Conservation (phyloP, 2,329 filamentous ascomycete genomes). For the Xylariaceae sp. region DNA sequence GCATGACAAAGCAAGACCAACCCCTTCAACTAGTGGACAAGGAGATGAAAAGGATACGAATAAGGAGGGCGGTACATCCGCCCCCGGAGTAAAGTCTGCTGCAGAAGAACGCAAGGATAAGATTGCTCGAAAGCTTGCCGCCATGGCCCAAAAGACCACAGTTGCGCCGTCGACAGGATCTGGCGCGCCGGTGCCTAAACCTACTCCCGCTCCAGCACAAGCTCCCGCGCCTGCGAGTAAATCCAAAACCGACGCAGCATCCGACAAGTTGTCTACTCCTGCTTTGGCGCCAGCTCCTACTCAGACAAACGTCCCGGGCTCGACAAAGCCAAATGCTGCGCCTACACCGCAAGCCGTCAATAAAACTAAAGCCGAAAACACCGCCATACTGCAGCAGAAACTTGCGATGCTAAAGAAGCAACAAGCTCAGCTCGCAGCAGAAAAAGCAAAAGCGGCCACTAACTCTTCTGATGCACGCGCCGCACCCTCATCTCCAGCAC, state of each 20-base stretch:
- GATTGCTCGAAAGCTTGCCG: constrained; percentile 31
- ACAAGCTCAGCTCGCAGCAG: constrained; percentile 25
- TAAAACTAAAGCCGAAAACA: constrained; percentile 57
- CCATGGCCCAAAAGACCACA: constrained; percentile 29
- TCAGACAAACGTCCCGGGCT: constrained; percentile 1
- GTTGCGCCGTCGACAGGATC: constrained; percentile 18
- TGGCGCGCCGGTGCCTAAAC: constrained; percentile 1
- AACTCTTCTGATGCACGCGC: constrained; percentile 15
- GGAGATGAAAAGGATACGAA: constrained; percentile 5
- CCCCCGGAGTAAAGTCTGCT: constrained; percentile 24
- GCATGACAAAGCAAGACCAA: constrained; percentile 5
- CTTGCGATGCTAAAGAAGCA: constrained; percentile 66
- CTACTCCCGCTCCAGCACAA: constrained; percentile 2
- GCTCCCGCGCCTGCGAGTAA: constrained; percentile 5
- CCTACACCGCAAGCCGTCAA: constrained; percentile 34
- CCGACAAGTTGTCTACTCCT: constrained; percentile 2
- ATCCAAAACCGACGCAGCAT: background rate
- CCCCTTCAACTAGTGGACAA: constrained; percentile 2
- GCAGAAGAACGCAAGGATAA: constrained; percentile 33
- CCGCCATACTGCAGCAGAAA: constrained; percentile 67
- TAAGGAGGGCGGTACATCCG: constrained; percentile 7
- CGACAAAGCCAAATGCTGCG: constrained; percentile 5
- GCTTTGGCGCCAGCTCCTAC: constrained; percentile 1
- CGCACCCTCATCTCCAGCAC: constrained; percentile 8
- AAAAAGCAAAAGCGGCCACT: constrained; percentile 20